Evolutionary conservation across 352 stramenopile species (phyloP).

Genomic region (Globisporangium nodosum): DNA sequence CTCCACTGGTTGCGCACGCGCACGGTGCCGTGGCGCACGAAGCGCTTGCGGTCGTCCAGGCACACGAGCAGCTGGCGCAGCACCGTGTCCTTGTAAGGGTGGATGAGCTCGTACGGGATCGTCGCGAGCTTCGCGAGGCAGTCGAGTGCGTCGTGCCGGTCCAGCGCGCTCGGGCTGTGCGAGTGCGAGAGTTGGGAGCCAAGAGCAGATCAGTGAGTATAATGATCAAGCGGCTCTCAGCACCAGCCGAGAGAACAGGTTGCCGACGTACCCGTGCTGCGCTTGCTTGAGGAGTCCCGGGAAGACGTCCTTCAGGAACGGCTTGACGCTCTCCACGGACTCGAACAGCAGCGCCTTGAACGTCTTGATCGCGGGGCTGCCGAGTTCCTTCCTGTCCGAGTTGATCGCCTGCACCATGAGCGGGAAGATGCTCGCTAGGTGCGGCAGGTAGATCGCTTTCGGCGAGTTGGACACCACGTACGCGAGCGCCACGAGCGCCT

Average conservation of each 20-base stretch:
- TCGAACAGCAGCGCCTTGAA: slow-evolving; percentile 76
- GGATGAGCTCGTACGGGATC: slow-evolving; percentile 84
- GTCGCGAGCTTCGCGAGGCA: slow-evolving; percentile 71
- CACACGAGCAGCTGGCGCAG: slow-evolving; percentile 67
- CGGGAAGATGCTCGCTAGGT: slow-evolving; percentile 74
- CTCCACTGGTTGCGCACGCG: slow-evolving; percentile 90
- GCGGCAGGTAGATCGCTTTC: slow-evolving; percentile 71
- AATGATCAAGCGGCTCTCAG: not conserved
- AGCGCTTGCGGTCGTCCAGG: slow-evolving; percentile 84
- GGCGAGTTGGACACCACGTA: slow-evolving; percentile 80
- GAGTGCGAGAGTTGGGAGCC: not conserved
- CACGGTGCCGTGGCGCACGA: slow-evolving; percentile 82
- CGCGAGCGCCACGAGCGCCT: slow-evolving; percentile 68
- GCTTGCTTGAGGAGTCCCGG: slow-evolving; percentile 78
- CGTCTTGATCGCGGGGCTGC: slow-evolving; percentile 70
- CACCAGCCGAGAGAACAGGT: not conserved
- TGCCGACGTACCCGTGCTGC: slow-evolving; percentile 53
- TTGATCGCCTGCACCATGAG: slow-evolving; percentile 82
- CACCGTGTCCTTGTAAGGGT: slow-evolving; percentile 84
- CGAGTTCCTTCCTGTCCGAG: slow-evolving; percentile 60
- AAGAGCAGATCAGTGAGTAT: not conserved
- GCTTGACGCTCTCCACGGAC: slow-evolving; percentile 74
- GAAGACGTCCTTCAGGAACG: slow-evolving; percentile 83
- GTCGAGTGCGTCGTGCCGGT: slow-evolving; percentile 69
- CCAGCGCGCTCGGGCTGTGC: slow-evolving; percentile 43